Percentiles rank a stretch among this genome's conserved stretches.
Evolutionary conservation across 1,284 basidiomycete species (phyloP).

Genomic region (Boletus austroedulis): DNA sequence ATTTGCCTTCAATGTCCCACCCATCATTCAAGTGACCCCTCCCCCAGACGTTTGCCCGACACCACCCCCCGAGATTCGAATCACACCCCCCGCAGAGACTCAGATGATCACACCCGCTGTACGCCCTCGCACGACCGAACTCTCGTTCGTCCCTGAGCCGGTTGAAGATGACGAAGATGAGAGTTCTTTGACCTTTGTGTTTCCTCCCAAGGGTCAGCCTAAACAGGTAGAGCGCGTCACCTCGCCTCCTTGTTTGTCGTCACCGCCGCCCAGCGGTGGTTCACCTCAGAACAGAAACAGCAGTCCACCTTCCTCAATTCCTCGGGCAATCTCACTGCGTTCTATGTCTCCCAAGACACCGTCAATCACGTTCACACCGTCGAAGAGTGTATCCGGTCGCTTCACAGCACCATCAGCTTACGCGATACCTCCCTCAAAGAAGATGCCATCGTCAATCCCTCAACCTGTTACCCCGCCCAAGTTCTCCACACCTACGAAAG

Average conservation of each 20-base stretch:
- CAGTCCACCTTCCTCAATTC: conserved; percentile 51
- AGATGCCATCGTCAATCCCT: conserved; percentile 53
- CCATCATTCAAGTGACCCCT: conserved; percentile 41
- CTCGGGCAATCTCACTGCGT: conserved; percentile 42
- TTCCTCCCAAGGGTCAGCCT: conserved; percentile 16
- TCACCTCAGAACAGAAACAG: conserved; percentile 13
- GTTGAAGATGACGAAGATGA: conserved; percentile 36
- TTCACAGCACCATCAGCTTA: conserved; percentile 19
- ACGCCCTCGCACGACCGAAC: conserved; percentile 2
- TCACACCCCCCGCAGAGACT: conserved; percentile 22
- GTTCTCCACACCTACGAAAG: conserved; percentile 20
- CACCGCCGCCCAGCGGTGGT: conserved; percentile 2
- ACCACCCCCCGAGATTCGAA: conserved; percentile 27
- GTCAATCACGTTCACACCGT: conserved; percentile 25
- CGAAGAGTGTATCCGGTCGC: conserved; percentile 22
- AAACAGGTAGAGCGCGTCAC: conserved; percentile 10
- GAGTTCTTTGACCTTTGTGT: conserved; percentile 24
- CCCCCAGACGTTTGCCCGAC: conserved; percentile 44
- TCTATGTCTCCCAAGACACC: conserved; percentile 33
- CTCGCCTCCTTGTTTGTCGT: conserved; percentile 25
- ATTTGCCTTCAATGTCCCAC: conserved; percentile 63
- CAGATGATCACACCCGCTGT: conserved; percentile 10
- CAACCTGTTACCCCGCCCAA: conserved; percentile 45
- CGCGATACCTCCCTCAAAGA: conserved; percentile 48
- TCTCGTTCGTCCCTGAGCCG: conserved; percentile 19